These are phyloP conservation scores for Amanita inopinata DNA, from an alignment of 768 basidiomycete species.

Conservation along the genomic window DNA sequence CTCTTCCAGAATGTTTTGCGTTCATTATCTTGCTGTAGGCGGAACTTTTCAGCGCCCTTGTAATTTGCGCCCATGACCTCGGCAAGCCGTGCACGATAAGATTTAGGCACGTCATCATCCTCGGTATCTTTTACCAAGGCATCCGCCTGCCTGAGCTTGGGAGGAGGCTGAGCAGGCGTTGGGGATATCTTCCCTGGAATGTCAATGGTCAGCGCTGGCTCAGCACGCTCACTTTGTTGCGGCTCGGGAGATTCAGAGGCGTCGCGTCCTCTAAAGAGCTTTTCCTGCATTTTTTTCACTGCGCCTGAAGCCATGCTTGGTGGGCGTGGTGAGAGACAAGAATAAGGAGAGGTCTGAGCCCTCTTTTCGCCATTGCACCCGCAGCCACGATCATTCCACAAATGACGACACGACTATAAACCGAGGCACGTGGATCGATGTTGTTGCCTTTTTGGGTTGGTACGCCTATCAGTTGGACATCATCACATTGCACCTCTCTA, in stretches of 20 bases:
- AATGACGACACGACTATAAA: slow-evolving; percentile 8
- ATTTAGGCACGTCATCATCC: slow-evolving; percentile 16
- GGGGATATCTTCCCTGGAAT: slow-evolving; percentile 46
- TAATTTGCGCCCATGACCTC: slow-evolving; percentile 62
- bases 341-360: not conserved
- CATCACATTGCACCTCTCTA: no score
- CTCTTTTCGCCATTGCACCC: not conserved
- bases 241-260: slow-evolving; percentile 9
- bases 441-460: no score
- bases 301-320: slow-evolving; percentile 31
- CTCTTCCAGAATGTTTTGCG: slow-evolving; percentile 92
- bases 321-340: slow-evolving; percentile 3
- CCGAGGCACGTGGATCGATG: no score
- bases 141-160: slow-evolving; percentile 31
- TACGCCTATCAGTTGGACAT: no score
- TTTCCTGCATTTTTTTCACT: slow-evolving; percentile 61
- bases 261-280: slow-evolving; percentile 48
- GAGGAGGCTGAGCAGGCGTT: slow-evolving; percentile 31
- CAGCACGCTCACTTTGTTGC: slow-evolving; percentile 11
- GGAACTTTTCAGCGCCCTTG: slow-evolving; percentile 71
- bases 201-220: slow-evolving; percentile 47
- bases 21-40: slow-evolving; percentile 74
- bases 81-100: slow-evolving; percentile 59
- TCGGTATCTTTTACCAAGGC: not conserved
- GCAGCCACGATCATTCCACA: not conserved